Evolutionary conservation across 345 rosid species (phyloP).

Genomic region (Lepidium sativum): DNA sequence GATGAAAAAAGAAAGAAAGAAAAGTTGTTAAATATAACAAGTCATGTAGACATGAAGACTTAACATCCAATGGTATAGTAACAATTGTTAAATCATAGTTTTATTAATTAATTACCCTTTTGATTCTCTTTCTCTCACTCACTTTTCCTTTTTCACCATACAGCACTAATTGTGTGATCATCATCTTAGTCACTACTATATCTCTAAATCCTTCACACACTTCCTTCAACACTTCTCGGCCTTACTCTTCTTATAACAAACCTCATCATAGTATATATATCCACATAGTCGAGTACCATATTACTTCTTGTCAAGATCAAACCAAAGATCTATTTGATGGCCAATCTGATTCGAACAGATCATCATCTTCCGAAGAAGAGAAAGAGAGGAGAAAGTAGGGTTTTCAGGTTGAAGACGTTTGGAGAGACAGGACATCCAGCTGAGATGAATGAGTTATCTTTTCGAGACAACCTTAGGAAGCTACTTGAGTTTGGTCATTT

Average conservation of each 20-base stretch:
- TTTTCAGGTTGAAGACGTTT: constrained; percentile 63
- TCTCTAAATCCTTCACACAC: constrained; percentile 32
- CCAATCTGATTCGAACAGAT: constrained; percentile 14
- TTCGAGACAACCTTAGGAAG: constrained; percentile 48
- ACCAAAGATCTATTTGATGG: constrained; percentile 10
- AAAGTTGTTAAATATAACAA: neutral
- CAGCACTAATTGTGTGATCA: constrained; percentile 33
- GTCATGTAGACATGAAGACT: constrained; percentile 28
- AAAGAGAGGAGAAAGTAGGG: constrained; percentile 61
- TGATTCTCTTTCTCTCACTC: constrained; percentile 21
- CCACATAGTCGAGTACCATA: neutral
- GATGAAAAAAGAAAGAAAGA: too few species aligned
- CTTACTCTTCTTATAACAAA: constrained; percentile 16
- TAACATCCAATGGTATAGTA: constrained; percentile 24
- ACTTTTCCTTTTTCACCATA: constrained; percentile 21
- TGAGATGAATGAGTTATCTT: constrained; percentile 49
- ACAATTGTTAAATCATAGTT: constrained; percentile 20
- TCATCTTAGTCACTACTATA: constrained; percentile 29
- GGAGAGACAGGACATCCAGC: constrained; percentile 67
- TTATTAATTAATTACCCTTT: constrained; percentile 4
- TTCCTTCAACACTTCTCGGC: constrained; percentile 16
- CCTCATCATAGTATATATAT: neutral
- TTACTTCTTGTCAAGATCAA: constrained; percentile 1
- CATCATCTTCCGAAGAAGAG: constrained; percentile 47
- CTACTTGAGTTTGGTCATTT: constrained; percentile 60